phyloP scores from a whole-genome alignment of 1,284 basidiomycete species.

The Pseudomicrostroma phylloplanum region DNA sequence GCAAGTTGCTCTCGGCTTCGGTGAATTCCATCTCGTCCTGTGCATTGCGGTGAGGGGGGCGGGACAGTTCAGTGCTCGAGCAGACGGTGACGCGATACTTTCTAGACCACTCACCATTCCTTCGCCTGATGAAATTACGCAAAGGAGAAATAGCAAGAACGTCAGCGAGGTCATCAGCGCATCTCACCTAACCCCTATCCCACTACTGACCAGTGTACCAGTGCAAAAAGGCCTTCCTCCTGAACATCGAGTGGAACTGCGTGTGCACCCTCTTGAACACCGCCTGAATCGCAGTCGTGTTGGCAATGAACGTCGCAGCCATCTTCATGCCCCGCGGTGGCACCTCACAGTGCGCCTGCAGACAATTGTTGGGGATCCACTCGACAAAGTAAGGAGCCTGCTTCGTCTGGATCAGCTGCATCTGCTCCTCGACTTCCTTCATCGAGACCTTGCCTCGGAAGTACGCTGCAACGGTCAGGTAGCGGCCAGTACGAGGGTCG shows the following conservation, averaged over 20 bases:
- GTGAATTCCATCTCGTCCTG: conserved; percentile 92
- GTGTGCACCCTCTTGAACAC: conserved; percentile 81
- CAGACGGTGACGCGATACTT: no score
- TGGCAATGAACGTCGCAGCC: conserved; percentile 82
- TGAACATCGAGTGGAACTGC: conserved; percentile 98
- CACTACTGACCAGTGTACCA: conserved; percentile 60
- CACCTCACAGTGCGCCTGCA: conserved; percentile 92
- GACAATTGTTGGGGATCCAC: conserved; percentile 76
- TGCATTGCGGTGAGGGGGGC: conserved; percentile 59
- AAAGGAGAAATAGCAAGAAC: conserved; percentile 42
- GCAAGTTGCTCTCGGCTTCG: conserved; percentile 94
- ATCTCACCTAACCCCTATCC: not conserved
- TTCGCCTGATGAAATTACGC: no score
- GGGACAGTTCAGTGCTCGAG: no score
- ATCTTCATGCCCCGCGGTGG: conserved; percentile 65
- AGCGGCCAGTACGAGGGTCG: conserved; percentile 84
- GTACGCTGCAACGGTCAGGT: conserved; percentile 79
- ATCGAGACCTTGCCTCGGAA: conserved; percentile 98
- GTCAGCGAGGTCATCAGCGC: not conserved
- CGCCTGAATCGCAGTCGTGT: conserved; percentile 85
- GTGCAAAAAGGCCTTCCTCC: conserved; percentile 96
- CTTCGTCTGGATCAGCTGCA: conserved; percentile 93
- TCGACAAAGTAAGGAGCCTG: conserved; percentile 95
- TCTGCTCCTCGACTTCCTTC: conserved; percentile 98
- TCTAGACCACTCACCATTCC: no score